Evolutionary conservation across 306 rosid species (phyloP), one percentile per base, ranked within the genome.

Genomic region (Citrullus colocynthis): DNA sequence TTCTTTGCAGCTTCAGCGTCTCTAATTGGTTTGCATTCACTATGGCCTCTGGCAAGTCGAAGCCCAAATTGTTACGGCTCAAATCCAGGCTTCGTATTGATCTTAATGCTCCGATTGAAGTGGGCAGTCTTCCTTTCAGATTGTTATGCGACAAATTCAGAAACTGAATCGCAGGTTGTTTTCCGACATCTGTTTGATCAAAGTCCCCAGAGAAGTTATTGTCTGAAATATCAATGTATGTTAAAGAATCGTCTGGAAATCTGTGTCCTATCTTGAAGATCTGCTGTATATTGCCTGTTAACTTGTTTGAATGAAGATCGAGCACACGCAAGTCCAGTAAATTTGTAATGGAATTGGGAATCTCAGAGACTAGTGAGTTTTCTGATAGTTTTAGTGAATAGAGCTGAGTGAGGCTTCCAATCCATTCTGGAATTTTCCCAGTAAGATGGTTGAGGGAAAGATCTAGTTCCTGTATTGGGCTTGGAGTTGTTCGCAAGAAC

Each of bases 301-400:
- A 73, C 81, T 81, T 92, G 57, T 92, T 92, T 64, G 91, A 88
- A 83, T 89, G 91, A 80, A 90, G 93, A 85, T 92, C 91, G 80
- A 90, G 88, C 66, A 86, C 82, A 48, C 82, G 83, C 32, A 90
- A 81, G 66, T 79, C 70, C 16, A 58, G 59, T 82, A 88, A 83
- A 28, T 83, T 86, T 58, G 81, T 72, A 32, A 92, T 44, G 13
- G 90, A 88, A 72, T 80, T 80, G 2, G 93, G 93, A 32, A 92
- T 88, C 71, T 70, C 45, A 37, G 88, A 88, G 58, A 80, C 80
- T 36, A 92, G 87, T 71, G 89, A 78, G 57, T 92, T 92, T 60
- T 77, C 65, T 76, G 93, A 92, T 45, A 92, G 92, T 82, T 87
- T 92, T n/a, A 92, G 52, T 34, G 72, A 65, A 85, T 86, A 86